Base-by-base conservation (phyloP, 495 filamentous ascomycete species). In the Lasiosphaeriaceae sp. region DNA sequence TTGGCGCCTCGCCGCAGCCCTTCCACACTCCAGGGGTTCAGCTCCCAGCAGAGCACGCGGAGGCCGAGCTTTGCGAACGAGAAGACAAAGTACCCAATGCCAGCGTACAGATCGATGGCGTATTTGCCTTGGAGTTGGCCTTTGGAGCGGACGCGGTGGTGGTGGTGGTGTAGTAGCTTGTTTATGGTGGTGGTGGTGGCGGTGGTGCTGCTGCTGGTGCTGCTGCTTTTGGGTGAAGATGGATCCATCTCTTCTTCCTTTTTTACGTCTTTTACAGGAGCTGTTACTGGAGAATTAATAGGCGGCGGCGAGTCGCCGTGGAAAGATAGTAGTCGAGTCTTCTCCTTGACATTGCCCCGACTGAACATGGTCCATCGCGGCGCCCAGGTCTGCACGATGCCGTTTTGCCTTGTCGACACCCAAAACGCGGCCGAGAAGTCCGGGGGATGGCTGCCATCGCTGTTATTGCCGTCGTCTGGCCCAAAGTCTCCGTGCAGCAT, bases 71-170 rank as follows among this genome's bases (percentile, higher is more conserved):
- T 79, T 19, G 85, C 75, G 65, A 94, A 96, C 34, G 81, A 85
- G 60, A 96, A 93, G 16, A 87, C 81, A 69, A 96, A 97, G 68
- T 97, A 97, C 2, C 92, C 92, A 57, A 97, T 95, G 0, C 92
- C 92, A 2, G 89, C 89, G 76, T 92, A 96, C 61, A 97, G 71
- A 68, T 97, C 92, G 0, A 94, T 83, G 0, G 88, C 90, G 50
- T 74, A 77, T 17, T 54, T 63, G 1, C 41, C 26, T 31, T 31
- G 26, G 26, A 31, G n/a, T n/a, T n/a, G n/a, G n/a, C n/a, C 39
- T 1, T 43, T 41, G 31, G 3, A 44, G 14, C 9, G 26, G 11
- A 43, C 3, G 1, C 34, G 8, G 0, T 39, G 11, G 7, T 31
- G n/a, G 20, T 52, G 52, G 6, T 47, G 34, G 22, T 24, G 24